Conservation (phyloP, 345 rosid species). For the Lenwebbia sp. region DNA sequence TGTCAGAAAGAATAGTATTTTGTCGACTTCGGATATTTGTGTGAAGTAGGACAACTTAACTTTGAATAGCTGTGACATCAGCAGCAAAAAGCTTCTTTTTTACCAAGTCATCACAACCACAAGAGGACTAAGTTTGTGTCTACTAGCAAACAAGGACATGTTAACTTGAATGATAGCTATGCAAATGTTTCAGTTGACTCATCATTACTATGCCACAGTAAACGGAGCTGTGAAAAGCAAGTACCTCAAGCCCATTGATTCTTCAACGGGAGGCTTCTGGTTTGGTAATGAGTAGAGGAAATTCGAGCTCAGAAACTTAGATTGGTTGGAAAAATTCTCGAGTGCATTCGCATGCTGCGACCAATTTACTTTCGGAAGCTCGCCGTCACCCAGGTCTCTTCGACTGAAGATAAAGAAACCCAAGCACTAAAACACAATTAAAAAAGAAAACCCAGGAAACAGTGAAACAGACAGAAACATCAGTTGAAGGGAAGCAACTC, state of each 20-base stretch:
- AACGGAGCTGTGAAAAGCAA: not conserved
- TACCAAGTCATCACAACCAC: not conserved
- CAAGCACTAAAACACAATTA: not conserved
- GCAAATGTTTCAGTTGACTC: not conserved
- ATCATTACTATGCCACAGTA: not conserved
- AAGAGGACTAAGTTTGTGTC: not conserved
- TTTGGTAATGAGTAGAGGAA: conserved; percentile 58
- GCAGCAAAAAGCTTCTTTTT: not conserved
- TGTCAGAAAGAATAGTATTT: not conserved
- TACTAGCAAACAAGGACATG: not conserved
- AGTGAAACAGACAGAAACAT: not conserved
- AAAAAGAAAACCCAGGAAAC: not conserved
- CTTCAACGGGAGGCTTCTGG: conserved; percentile 44
- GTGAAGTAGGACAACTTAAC: not conserved
- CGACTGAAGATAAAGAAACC: not conserved
- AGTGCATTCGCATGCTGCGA: conserved; percentile 43
- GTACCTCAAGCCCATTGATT: conserved; percentile 43
- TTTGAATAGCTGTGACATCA: not conserved
- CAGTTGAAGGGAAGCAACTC: not conserved
- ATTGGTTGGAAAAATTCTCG: conserved; percentile 17
- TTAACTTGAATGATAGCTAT: not conserved
- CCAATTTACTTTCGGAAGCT: conserved; percentile 68
- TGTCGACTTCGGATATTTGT: not conserved
- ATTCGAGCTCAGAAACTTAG: conserved; percentile 45
- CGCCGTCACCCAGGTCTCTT: conserved; percentile 7